These are phyloP conservation scores for Fistulifera solaris DNA, from an alignment of 108 stramenopile species.

Conservation along the genomic window DNA sequence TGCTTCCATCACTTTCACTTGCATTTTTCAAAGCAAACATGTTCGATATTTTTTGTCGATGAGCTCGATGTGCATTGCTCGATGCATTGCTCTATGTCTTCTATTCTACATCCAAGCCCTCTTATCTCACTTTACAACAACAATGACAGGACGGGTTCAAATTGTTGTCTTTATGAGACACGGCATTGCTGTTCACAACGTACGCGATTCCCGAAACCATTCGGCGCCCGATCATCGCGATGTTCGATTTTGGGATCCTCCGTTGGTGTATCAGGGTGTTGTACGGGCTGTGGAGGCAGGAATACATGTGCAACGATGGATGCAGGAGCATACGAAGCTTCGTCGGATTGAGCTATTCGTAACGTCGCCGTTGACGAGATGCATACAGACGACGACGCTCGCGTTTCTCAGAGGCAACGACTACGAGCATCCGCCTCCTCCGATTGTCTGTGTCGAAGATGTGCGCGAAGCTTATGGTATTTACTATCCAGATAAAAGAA, in stretches of 20 bases:
- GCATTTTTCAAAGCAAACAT: too few species aligned
- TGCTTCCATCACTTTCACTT: too few species aligned
- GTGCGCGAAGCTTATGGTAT: conserved; percentile 68
- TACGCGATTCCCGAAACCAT: conserved; percentile 28
- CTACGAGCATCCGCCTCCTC: conserved; percentile 7
- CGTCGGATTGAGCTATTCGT: conserved; percentile 30
- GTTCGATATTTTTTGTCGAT: too few species aligned
- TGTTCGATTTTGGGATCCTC: conserved; percentile 47
- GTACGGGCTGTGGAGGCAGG: conserved; percentile 41
- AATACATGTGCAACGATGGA: conserved; percentile 11
- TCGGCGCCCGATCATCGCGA: conserved; percentile 31
- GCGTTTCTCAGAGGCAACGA: conserved; percentile 44
- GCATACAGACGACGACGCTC: conserved; percentile 58
- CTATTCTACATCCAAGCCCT: too few species aligned
- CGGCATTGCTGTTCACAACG: conserved; percentile 63
- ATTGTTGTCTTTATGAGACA: conserved; percentile 66
- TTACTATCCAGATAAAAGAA: conserved; percentile 53
- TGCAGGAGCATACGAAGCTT: not conserved
- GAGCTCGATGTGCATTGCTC: too few species aligned
- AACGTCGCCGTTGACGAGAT: conserved; percentile 53
- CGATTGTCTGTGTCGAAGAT: conserved; percentile 40
- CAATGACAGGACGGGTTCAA: conserved; percentile 14
- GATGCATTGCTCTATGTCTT: too few species aligned
- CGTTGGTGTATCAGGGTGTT: conserved; percentile 43
- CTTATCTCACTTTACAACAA: too few species aligned